phyloP scores from a whole-genome alignment of 306 rosid genomes.

The Fagus sylvatica region DNA sequence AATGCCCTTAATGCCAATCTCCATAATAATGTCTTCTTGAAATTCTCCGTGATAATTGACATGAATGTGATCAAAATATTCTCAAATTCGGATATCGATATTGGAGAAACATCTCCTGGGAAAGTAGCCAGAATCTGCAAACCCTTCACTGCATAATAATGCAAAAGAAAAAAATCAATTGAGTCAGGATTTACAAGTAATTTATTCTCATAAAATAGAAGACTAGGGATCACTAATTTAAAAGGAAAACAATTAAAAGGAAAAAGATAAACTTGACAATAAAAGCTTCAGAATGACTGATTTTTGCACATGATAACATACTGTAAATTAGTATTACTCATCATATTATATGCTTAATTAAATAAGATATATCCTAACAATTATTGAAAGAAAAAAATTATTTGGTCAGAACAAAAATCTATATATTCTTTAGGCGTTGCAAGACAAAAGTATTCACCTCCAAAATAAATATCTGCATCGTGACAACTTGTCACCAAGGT shows the following conservation, averaged over 20 bases:
- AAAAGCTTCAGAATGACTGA: background rate
- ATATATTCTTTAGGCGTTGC: background rate
- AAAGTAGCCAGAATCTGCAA: slow-evolving; percentile 77
- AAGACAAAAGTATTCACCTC: slow-evolving; percentile 57
- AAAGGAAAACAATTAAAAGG: background rate
- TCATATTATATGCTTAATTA: background rate
- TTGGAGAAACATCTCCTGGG: slow-evolving; percentile 63
- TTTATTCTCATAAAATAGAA: slow-evolving; percentile 1
- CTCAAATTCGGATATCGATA: slow-evolving; percentile 50
- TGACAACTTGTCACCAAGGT: slow-evolving; percentile 41
- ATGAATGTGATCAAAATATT: slow-evolving; percentile 58
- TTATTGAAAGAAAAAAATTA: background rate
- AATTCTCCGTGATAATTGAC: slow-evolving; percentile 64
- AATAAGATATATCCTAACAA: background rate
- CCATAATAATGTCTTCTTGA: slow-evolving; percentile 57
- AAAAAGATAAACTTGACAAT: background rate
- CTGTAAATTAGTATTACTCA: background rate
- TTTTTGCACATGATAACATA: background rate
- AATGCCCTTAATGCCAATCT: slow-evolving; percentile 67
- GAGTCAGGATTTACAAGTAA: slow-evolving; percentile 6
- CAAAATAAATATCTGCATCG: slow-evolving; percentile 60
- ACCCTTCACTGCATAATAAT: slow-evolving; percentile 72
- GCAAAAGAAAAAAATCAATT: slow-evolving; percentile 25
- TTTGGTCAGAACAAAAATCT: background rate
- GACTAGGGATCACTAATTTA: slow-evolving; percentile 14